Base-by-base conservation (phyloP, 495 filamentous ascomycete species). In the Aspergillus leporis region DNA sequence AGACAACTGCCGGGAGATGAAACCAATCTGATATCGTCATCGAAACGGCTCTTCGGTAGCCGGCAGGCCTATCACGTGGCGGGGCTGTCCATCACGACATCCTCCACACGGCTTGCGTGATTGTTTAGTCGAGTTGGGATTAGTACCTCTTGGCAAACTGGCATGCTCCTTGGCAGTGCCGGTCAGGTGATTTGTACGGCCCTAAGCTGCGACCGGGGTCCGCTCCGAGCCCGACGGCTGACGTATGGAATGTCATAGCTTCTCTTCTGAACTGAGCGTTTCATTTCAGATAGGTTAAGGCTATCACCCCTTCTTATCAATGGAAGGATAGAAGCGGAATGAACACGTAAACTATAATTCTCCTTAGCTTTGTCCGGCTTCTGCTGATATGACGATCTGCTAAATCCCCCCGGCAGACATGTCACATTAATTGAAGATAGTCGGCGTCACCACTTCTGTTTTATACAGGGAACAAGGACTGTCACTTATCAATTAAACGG, bases 11-110 rank as follows among this genome's bases (percentile, higher is more conserved):
- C 43, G 43, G 41, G 21, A 47, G 43, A 18, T 41, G 38, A 41
- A 41, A 41, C 38, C 1, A n/a, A 14, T 41, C 16, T 36, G 34
- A 4, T 12, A 36, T 36, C 13, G 34, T 36, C 9, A 14, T 45
- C 19, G 41, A 45, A 45, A 50, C 47, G 23, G 21, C 47, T 50
- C 16, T 28, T 31, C 19, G 21, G 19, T 16, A 21, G 2, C 8
- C 47, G 47, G 14, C 47, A 50, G 21, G 16, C 51, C 51, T 14
- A 40, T 53, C 30, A 40, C 51, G 23, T 54, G 32, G 22, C 21
- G 31, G 30, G 51, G 30, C 10, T 0, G 18, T 36, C 10, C 53
- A 70, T 68, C 66, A 68, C 68, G 68, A 68, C 68, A 71, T 71
- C 49, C 55, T 23, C 59, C 53, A 53, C 51, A 38, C 40, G 54